Base-by-base conservation (phyloP, 2,329 filamentous ascomycete species). In the Pezicula radicicola region DNA sequence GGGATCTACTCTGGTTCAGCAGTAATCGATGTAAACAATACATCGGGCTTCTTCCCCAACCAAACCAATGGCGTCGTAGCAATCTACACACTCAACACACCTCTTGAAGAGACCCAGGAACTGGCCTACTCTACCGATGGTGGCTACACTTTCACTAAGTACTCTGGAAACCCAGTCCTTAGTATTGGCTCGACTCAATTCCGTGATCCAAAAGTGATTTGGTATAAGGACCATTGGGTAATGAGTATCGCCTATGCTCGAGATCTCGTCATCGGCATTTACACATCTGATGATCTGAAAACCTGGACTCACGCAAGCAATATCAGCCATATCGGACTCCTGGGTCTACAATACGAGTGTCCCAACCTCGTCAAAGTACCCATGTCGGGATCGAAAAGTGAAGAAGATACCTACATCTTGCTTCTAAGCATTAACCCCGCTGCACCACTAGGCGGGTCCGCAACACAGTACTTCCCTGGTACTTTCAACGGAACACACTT, bases 401-500 rank as follows among this genome's bases (percentile, higher is more conserved):
- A 33, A 12, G 57, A 60, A 4, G 62, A 66, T 18, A 67, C 67
- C 40, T 75, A 67, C 62, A 67, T 81, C 19, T 62, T 84, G 57
- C 58, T 69, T 3, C 72, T 84, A 36, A 79, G 75, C 12, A 75
- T 83, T 60, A 83, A 83, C 57, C 80, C 80, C 0, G 80, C 80
- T 5, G 79, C 77, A 0, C 80, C 80, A 0, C 67, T 77, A 0
- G 81, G 81, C 8, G 81, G 81, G 1, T 81, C 76, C 1, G 73
- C 77, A 16, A 74, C 73, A 1, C 66, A 83, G 62, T 84, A 84
- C 62, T 80, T 79, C 68, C 68, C 77, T 0, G 83, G 84, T 4
- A 69, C 66, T 2, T 87, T 85, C 70, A 84, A 87, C 56, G 84
- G 83, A n/a, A 85, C 80, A 0, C 78, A 83, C 62, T 87, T 84